phyloP scores from a whole-genome alignment of 352 stramenopile species.

The Aphanomyces stellatus region DNA sequence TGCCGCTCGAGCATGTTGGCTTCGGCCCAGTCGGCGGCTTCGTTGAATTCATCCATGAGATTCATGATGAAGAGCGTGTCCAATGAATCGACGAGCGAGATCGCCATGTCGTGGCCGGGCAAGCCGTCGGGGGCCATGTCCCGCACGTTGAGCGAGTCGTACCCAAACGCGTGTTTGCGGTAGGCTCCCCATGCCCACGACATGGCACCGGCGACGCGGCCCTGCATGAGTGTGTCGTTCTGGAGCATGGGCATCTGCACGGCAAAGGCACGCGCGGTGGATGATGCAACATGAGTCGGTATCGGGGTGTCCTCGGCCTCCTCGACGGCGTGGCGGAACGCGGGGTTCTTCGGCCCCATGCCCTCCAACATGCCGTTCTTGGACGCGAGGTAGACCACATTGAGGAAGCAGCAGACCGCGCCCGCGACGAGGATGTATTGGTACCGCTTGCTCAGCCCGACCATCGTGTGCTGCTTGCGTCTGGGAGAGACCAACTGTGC shows the following conservation, averaged over 20 bases:
- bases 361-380: slow-evolving; percentile 1
- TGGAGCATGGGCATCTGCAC: background rate
- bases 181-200: slow-evolving; percentile 77
- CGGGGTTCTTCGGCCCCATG: background rate
- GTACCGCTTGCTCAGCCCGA: background rate
- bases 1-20: background rate
- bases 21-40: slow-evolving; percentile 9
- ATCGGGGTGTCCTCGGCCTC: background rate
- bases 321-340: background rate
- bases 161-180: slow-evolving; percentile 53
- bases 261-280: background rate
- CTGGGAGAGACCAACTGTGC: too few relatives aligned
- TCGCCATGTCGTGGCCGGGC: slow-evolving; percentile 27
- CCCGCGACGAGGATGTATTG: slow-evolving; percentile 2
- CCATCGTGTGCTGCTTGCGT: too few relatives aligned
- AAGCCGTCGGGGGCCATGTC: slow-evolving; percentile 46
- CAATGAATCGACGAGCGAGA: slow-evolving; percentile 12
- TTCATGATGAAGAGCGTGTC: slow-evolving; percentile 18
- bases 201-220: slow-evolving; percentile 51
- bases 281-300: too few relatives aligned
- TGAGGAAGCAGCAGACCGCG: slow-evolving; percentile 13
- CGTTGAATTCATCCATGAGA: slow-evolving; percentile 14
- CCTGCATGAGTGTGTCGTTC: slow-evolving; percentile 45
- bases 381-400: slow-evolving; percentile 1
- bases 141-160: slow-evolving; percentile 61